Conservation (phyloP, 495 filamentous ascomycete species). For the Aspergillus affinis region DNA sequence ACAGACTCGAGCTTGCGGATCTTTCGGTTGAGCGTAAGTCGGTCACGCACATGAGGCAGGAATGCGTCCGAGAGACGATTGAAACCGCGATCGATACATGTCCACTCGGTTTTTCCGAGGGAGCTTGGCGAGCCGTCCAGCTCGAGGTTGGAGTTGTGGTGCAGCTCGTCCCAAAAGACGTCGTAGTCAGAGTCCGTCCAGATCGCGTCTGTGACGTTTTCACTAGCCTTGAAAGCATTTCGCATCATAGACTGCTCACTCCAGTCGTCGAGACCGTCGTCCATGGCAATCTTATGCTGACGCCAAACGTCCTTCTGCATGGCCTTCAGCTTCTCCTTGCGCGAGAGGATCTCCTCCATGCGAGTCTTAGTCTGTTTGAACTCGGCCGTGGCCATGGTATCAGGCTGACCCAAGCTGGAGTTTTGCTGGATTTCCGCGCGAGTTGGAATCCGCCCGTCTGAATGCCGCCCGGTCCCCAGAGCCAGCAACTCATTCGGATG, state of each 20-base stretch:
- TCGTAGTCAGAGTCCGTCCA: conserved; percentile 27
- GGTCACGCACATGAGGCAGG: conserved; percentile 22
- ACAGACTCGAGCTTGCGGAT: conserved; percentile 23
- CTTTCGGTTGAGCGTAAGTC: conserved; percentile 25
- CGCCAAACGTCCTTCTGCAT: conserved; percentile 25
- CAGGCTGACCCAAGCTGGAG: conserved; percentile 18
- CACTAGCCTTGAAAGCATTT: conserved; percentile 22
- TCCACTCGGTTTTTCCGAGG: conserved; percentile 21
- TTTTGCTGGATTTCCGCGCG: conserved; percentile 31
- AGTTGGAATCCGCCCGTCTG: conserved; percentile 43
- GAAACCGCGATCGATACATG: conserved; percentile 26
- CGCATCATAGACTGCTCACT: conserved; percentile 30
- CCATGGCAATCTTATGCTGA: conserved; percentile 26
- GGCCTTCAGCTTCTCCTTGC: conserved; percentile 20
- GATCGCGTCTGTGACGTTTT: conserved; percentile 29
- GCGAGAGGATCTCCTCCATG: conserved; percentile 22
- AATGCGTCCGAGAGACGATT: conserved; percentile 28
- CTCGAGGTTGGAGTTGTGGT: conserved; percentile 29
- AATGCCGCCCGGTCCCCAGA: conserved; percentile 48
- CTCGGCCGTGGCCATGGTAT: conserved; percentile 10
- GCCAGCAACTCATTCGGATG: conserved; percentile 52
- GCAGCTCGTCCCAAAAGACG: conserved; percentile 28
- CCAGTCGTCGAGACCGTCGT: conserved; percentile 28
- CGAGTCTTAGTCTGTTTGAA: conserved; percentile 14
- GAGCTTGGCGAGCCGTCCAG: conserved; percentile 21